Percentiles rank a stretch among this genome's conserved stretches.
These are phyloP conservation scores for Cucumis melo DNA, from an alignment of 306 rosid species.

Conservation along the genomic window DNA sequence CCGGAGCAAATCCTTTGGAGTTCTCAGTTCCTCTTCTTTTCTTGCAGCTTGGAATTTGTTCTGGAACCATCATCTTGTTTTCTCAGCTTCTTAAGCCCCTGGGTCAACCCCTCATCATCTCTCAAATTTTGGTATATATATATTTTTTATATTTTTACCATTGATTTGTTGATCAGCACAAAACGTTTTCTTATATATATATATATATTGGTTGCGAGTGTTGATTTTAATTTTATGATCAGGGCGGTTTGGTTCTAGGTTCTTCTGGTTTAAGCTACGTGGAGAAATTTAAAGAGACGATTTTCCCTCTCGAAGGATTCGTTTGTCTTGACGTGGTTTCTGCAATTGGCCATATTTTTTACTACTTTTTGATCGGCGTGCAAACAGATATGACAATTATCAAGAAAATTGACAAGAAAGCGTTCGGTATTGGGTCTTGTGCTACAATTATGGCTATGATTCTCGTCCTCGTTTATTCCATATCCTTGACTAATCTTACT, in stretches of 20 bases:
- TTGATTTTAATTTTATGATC: background rate
- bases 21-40: conserved; percentile 18
- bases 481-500: too few relatives aligned
- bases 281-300: background rate
- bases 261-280: conserved; percentile 17
- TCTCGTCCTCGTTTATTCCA: background rate
- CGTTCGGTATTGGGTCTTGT: conserved; percentile 12
- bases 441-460: background rate
- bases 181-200: too few relatives aligned
- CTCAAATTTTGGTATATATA: conserved; percentile 14
- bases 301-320: conserved; percentile 22
- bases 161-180: background rate
- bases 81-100: conserved; percentile 20
- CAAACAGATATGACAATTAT: conserved; percentile 14
- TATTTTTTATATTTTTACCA: background rate
- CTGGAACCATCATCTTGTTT: conserved; percentile 2
- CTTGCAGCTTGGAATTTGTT: conserved; percentile 7
- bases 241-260: conserved; percentile 27
- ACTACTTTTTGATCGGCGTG: conserved; percentile 7
- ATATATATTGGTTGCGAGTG: background rate
- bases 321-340: conserved; percentile 16
- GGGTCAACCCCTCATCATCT: conserved; percentile 11
- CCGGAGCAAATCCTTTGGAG: conserved; percentile 9
- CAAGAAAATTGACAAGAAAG: conserved; percentile 5
- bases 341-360: conserved; percentile 13